These are phyloP conservation scores for Candida palmyrensis DNA, from an alignment of 805 yeast genomes.

Conservation along the genomic window DNA sequence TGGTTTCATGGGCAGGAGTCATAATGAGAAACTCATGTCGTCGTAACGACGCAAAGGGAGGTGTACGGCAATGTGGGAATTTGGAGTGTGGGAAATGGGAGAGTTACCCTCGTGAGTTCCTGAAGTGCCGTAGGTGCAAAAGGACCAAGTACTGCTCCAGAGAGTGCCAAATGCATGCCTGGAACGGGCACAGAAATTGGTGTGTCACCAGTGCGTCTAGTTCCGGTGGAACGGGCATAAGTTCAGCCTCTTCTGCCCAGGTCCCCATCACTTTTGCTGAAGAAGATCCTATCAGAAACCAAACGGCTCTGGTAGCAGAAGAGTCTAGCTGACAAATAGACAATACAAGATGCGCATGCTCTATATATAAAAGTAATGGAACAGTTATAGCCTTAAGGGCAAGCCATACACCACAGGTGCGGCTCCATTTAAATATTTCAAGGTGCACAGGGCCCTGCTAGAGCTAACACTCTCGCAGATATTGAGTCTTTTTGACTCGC, in stretches of 20 bases:
- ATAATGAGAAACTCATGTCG: conserved; percentile 95
- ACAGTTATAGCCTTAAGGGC: too few relatives aligned
- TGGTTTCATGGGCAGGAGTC: conserved; percentile 97
- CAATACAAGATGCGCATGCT: neutral
- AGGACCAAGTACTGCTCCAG: conserved; percentile 92
- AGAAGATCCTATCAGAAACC: neutral
- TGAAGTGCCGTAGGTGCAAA: conserved; percentile 91
- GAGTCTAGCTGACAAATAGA: neutral
- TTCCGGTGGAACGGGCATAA: conserved; percentile 5
- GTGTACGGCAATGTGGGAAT: conserved; percentile 92
- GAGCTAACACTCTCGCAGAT: conserved; percentile 53
- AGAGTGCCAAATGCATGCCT: conserved; percentile 85
- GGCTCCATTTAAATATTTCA: conserved; percentile 79
- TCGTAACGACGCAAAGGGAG: conserved; percentile 80
- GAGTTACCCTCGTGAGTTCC: conserved; percentile 81
- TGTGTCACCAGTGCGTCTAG: conserved; percentile 53
- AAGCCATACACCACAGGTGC: conserved; percentile 91
- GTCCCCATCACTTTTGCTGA: conserved; percentile 1
- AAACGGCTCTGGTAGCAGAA: neutral
- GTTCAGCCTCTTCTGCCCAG: conserved; percentile 1
- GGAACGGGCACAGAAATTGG: conserved; percentile 95
- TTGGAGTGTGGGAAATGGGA: conserved; percentile 96
- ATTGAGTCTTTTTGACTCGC: conserved; percentile 10
- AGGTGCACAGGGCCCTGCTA: conserved; percentile 64
- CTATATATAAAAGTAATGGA: too few relatives aligned